Conservation (phyloP, 805 yeast species). For the Nakazawaea pomicola region DNA sequence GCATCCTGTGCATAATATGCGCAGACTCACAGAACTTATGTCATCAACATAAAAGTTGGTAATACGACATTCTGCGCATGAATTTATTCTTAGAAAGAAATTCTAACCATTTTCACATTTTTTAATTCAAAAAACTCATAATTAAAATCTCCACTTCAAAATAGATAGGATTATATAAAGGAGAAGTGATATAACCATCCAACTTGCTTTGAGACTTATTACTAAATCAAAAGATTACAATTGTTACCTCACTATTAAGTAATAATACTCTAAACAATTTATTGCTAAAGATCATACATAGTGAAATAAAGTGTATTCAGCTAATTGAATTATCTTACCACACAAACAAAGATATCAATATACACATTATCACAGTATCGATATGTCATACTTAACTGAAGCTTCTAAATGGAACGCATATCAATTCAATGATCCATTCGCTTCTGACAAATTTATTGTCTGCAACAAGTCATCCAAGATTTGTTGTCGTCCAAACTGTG, state of each 20-base stretch:
- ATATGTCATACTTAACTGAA: conserved; percentile 38
- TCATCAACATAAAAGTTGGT: neutral
- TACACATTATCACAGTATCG: neutral
- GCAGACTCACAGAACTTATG: neutral
- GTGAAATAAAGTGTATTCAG: too few species aligned
- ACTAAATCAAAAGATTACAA: too few species aligned
- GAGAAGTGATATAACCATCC: too few species aligned
- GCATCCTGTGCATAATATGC: neutral
- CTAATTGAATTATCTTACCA: too few species aligned
- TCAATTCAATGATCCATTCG: conserved; percentile 62
- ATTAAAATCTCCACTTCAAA: neutral
- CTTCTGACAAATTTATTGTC: conserved; percentile 53
- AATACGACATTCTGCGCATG: neutral
- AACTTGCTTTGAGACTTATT: too few species aligned
- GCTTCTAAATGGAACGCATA: conserved; percentile 56
- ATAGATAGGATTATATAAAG: too few species aligned
- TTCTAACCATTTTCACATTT: too few species aligned
- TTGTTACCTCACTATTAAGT: too few species aligned
- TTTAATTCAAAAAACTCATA: too few species aligned
- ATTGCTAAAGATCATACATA: too few species aligned
- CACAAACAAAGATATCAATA: too few species aligned
- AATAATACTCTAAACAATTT: too few species aligned
- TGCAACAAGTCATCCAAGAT: conserved; percentile 35
- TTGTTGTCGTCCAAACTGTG: conserved; percentile 73
- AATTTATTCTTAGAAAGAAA: neutral